Evolutionary conservation across 441 rosid species (phyloP).

Genomic region (Adansonia grandidieri): DNA sequence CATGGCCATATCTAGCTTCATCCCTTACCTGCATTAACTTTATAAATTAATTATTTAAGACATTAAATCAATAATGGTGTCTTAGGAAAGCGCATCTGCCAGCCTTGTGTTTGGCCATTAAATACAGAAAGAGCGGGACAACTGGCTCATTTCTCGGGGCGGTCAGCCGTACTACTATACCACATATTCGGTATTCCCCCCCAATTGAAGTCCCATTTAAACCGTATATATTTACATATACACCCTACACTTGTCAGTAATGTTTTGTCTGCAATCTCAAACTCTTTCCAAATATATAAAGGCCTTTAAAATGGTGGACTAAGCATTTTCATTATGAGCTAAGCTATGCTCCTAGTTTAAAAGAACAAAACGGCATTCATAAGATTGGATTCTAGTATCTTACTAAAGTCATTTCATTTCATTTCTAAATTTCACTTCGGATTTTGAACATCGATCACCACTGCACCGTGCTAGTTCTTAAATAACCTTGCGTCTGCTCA

Average conservation of each 20-base stretch:
- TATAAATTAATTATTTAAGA: neutral
- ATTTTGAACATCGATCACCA: neutral
- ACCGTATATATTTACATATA: neutral
- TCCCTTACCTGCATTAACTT: constrained; percentile 8
- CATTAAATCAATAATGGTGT: neutral
- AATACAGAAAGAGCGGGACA: constrained; percentile 24
- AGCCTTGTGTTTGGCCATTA: constrained; percentile 27
- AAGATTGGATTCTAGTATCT: neutral
- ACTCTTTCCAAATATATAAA: neutral
- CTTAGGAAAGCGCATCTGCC: constrained; percentile 34
- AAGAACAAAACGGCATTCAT: neutral
- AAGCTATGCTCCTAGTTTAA: neutral
- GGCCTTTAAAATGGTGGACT: neutral
- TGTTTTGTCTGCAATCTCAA: neutral
- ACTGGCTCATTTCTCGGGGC: constrained; percentile 39
- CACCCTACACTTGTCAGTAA: neutral
- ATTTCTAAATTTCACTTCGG: neutral
- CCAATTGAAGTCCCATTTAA: neutral
- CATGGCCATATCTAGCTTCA: too few relatives aligned
- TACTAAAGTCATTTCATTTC: neutral
- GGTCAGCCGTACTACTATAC: constrained; percentile 11
- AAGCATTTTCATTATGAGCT: neutral
- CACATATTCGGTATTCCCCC: too few relatives aligned
- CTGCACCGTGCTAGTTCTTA: too few relatives aligned
- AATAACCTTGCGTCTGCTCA: neutral